Base-by-base conservation (phyloP, 2,329 filamentous ascomycete species). In the Claviceps sp. region DNA sequence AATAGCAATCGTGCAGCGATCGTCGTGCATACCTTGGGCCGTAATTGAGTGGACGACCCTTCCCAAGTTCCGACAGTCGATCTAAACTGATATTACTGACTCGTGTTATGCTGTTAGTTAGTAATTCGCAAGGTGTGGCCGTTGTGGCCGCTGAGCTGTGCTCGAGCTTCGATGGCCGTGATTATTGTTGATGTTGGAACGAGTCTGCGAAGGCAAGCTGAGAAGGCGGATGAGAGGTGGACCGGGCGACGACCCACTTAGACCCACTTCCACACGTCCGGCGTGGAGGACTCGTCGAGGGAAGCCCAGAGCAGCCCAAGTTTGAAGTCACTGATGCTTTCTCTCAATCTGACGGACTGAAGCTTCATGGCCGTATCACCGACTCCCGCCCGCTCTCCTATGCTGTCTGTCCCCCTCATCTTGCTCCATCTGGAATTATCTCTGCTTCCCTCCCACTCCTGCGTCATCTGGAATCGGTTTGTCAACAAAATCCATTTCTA, bases 111-210 rank as follows among this genome's bases (percentile, higher is more conserved):
- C 58, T 61, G 50, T 57, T 56, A 57, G 63, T 68, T 67, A 68
- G 65, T 68, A 65, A 54, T 42, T 37, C 37, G 19, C 47, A 41
- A 30, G 4, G 22, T 30, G 46, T 54, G 62, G 64, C 65, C 65
- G 58, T 57, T 61, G 60, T 64, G 64, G 58, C 60, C 59, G 59
- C 55, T 53, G 60, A 58, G 60, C 48, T 46, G 56, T 50, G 51
- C 42, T 56, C 50, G 51, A 55, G 49, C 50, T 51, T 30, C 10
- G 11, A 13, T 11, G 38, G 26, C 39, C 13, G 30, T 19, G 24
- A 41, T 41, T 5, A 57, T 62, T 68, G 65, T 68, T 66, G 64
- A 68, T 58, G 63, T 61, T 62, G 55, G 46, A 26, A 17, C 2
- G 46, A 26, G 14, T 2, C 30, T 30, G 38, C 47, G 10, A 43